A percentile compares a stretch with the other conserved stretches of the same genome.
phyloP scores from a whole-genome alignment of 73 alveolate species.

The Paramecium pentaurelia region DNA sequence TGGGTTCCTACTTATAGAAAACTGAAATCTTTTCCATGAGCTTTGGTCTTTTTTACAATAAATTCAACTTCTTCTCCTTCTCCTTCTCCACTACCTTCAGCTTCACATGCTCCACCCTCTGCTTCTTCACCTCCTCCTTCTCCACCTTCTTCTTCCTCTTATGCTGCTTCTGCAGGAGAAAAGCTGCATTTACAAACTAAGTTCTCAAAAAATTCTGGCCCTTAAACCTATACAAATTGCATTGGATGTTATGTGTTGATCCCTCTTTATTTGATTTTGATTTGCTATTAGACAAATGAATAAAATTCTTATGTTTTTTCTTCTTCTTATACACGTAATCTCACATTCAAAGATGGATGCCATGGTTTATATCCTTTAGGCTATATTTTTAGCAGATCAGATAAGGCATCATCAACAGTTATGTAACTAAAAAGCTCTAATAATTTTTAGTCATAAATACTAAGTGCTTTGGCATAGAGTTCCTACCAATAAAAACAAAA shows the following conservation, averaged over 20 bases:
- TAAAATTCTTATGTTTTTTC: neutral
- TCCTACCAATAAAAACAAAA: neutral
- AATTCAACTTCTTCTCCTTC: constrained; percentile 39
- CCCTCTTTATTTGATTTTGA: neutral
- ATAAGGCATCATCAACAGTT: constrained; percentile 31
- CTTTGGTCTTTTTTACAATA: constrained; percentile 2
- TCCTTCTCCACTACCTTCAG: constrained; percentile 42
- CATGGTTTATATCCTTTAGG: constrained; percentile 46
- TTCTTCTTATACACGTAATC: neutral
- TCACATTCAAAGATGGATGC: constrained; percentile 12
- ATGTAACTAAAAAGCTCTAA: constrained; percentile 26
- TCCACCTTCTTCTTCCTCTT: constrained; percentile 11
- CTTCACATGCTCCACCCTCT: neutral
- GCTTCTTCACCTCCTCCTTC: constrained; percentile 49
- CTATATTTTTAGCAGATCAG: neutral
- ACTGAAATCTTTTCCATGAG: constrained; percentile 42
- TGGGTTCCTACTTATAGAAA: neutral
- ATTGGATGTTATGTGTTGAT: neutral
- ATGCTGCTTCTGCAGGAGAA: constrained; percentile 15
- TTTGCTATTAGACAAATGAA: constrained; percentile 36
- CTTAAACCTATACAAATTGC: neutral
- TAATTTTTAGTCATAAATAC: constrained; percentile 18
- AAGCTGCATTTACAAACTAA: constrained; percentile 35
- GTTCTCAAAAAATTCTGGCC: constrained; percentile 19
- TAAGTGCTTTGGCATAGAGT: neutral